Conservation (phyloP, 1,284 basidiomycete genomes). For the Cystobasidiaceae sp. region DNA sequence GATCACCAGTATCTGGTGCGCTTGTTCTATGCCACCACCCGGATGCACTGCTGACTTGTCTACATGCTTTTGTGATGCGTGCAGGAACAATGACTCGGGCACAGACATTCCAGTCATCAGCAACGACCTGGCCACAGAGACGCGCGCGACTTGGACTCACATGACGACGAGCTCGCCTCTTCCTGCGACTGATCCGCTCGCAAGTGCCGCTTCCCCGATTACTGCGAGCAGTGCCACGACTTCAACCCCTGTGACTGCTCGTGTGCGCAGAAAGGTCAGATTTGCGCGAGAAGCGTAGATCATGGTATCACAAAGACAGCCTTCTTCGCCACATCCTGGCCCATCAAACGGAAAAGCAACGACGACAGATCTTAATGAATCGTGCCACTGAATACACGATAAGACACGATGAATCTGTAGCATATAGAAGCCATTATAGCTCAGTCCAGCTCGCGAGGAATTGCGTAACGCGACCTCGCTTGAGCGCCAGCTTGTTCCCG, state of each 20-base stretch:
- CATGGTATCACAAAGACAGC: no score
- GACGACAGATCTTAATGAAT: no score
- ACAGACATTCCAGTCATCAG: conserved; percentile 32
- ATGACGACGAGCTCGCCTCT: conserved; percentile 4
- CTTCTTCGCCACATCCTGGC: no score
- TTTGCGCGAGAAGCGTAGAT: no score
- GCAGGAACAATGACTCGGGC: conserved; percentile 35
- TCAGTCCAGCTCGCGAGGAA: no score
- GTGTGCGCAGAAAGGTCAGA: background rate
- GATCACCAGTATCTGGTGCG: conserved; percentile 35
- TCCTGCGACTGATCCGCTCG: conserved; percentile 20
- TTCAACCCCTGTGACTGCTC: background rate
- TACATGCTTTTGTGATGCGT: background rate
- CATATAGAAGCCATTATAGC: no score
- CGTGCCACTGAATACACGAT: no score
- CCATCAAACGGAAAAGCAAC: no score
- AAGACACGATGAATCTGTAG: no score
- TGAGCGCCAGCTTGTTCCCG: no score
- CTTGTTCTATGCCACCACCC: background rate
- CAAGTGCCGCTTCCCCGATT: background rate
- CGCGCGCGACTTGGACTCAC: conserved; percentile 31
- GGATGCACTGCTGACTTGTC: background rate
- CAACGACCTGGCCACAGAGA: conserved; percentile 29
- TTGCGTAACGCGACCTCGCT: no score
- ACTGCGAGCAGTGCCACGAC: background rate